Evolutionary conservation across 768 basidiomycete species (phyloP), one percentile per base, ranked within the genome.

Genomic region (Kwoniella dejecticola): DNA sequence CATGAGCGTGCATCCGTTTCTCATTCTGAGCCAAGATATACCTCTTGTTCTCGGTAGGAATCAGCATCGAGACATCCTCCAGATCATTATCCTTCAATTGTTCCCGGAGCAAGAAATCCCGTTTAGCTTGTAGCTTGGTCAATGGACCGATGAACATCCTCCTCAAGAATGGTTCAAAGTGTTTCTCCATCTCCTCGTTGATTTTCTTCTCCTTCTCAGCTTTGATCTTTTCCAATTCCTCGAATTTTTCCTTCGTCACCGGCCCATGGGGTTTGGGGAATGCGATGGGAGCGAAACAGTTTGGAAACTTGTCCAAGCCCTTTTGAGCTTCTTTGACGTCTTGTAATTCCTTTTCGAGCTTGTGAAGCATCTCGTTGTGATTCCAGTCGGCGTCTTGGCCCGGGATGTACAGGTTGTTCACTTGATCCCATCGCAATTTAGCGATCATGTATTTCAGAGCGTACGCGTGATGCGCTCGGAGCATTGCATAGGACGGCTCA

Each of bases 111-210:
- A 60, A 15, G 48, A 44, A 61, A 42, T 66, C 67, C 40, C 70
- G 63, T 40, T 60, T 56, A 17, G 66, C 68, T 50, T 72, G 70
- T 27, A 70, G 49, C 33, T 72, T 75, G 13, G 70, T 72, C 59
- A 52, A 62, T 6, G 73, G 73, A 24, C 73, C 73, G 19, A 72
- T 69, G 56, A 72, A 72, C 24, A 75, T 31, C 41, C 70, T 63
- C 48, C 66, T 69, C 50, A 75, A 46, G 47, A 68, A 72, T 7
- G 71, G 71, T 13, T 19, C 19, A 55, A 62, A 70, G 19, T 68
- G 52, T 33, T 62, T 59, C 26, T 73, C 66, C 17, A 70, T 26
- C 44, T 68, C 45, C 26, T 52, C 54, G 33, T 75, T 64, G 29
- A 66, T 13, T 42, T 58, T 41, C 17, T 36, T 53, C 21, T 45